Conservation (phyloP, 495 filamentous ascomycete species). For the Staphylotrichum tortipilum region DNA sequence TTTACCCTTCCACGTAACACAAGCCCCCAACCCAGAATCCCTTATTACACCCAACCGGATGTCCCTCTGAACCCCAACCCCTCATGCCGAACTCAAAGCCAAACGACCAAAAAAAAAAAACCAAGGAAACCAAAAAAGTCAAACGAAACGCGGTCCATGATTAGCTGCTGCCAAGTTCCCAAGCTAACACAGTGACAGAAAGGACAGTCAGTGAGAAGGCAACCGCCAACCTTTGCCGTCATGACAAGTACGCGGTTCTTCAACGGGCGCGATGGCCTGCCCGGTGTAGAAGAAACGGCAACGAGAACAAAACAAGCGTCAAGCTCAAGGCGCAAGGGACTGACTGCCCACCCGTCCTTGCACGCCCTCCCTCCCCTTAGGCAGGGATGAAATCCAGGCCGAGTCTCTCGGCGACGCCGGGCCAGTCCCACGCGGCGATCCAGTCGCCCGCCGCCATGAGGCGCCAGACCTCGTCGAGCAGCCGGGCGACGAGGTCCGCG, state of each 20-base stretch:
- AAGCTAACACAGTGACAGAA: neutral
- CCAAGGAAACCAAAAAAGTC: too few species aligned
- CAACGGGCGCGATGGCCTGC: neutral
- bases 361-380: too few species aligned
- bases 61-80: neutral
- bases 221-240: neutral
- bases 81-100: too few species aligned
- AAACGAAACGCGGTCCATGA: too few species aligned
- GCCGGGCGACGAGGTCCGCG: constrained; percentile 62
- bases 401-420: constrained; percentile 65
- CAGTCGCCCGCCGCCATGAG: constrained; percentile 71
- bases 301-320: too few species aligned
- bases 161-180: neutral
- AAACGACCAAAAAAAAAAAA: neutral
- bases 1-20: too few species aligned
- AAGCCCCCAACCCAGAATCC: too few species aligned
- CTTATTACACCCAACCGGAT: too few species aligned
- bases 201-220: neutral
- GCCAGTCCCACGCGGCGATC: constrained; percentile 80
- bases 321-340: too few species aligned
- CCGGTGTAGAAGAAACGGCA: too few species aligned
- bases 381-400: constrained; percentile 69
- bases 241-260: neutral
- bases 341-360: too few species aligned
- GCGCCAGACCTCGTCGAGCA: constrained; percentile 75